phyloP scores from a whole-genome alignment of 2,329 filamentous ascomycete genomes.

The Paecilomyces sp. region DNA sequence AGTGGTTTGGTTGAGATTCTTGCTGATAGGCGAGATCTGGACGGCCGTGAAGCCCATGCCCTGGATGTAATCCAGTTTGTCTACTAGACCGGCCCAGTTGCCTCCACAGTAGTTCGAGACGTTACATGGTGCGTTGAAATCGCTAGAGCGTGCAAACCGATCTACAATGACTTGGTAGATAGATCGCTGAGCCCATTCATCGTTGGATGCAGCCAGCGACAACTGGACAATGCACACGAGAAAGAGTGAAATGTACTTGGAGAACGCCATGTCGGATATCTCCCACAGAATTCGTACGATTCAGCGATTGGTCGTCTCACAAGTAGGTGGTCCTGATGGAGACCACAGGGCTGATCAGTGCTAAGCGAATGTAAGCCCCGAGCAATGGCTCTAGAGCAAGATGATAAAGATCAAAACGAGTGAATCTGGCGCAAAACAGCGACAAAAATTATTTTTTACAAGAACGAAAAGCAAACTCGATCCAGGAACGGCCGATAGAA shows the following conservation, averaged over 20 bases:
- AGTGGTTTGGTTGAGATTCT: conserved; percentile 22
- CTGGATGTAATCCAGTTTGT: conserved; percentile 40
- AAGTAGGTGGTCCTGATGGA: background rate
- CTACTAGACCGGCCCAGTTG: conserved; percentile 37
- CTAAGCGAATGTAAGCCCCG: background rate
- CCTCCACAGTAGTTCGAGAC: conserved; percentile 37
- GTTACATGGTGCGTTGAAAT: conserved; percentile 12
- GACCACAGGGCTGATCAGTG: background rate
- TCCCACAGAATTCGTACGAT: background rate
- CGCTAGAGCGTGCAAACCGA: conserved; percentile 27
- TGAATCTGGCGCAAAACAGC: background rate
- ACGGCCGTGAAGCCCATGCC: conserved; percentile 39
- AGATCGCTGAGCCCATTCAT: conserved; percentile 28
- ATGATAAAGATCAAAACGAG: background rate
- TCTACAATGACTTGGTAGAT: conserved; percentile 38
- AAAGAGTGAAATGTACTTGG: background rate
- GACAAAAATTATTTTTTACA: background rate
- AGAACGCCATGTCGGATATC: background rate
- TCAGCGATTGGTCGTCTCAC: background rate
- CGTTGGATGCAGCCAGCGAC: conserved; percentile 8
- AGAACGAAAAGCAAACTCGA: background rate
- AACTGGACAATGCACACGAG: background rate
- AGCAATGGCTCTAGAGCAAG: background rate
- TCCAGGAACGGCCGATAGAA: background rate
- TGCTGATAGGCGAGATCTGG: conserved; percentile 32